Base-by-base conservation (phyloP, 225 moss, liverwort and hornwort genomes). In the Marchantia polymorpha region DNA sequence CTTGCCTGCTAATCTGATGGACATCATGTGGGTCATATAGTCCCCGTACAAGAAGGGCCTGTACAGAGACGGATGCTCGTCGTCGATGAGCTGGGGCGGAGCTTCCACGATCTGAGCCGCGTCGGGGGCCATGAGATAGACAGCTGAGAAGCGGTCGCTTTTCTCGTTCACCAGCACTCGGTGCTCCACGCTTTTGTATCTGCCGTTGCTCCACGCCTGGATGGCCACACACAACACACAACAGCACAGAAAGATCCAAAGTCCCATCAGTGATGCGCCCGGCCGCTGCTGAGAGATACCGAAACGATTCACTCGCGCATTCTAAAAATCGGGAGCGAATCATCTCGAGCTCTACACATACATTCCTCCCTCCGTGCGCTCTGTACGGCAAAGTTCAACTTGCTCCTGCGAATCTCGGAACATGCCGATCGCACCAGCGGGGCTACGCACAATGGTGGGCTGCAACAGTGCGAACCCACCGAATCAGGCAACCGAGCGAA, bases 121-220 rank as follows among this genome's bases (percentile, higher is more conserved):
- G 4, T 63, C 9, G 8, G 60, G 29, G 17, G 16, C 59, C 2
- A 82, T 67, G 17, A 76, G 22, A 71, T 80, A 83, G 52, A 85
- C 82, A 26, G 71, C 25, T 6, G 82, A 82, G 27, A 67, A 79
- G 19, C 85, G 82, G 58, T 71, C 78, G 20, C 48, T 25, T 46
- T 75, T 49, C 17, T 47, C 54, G 25, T 81, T 84, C 50, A 78
- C 81, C 46, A 81, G 39, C 22, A 74, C 84, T 53, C 80, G n/a
- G 30, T 84, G 84, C 58, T 84, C 78, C 27, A 81, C 77, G 50
- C 84, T 84, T 25, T 70, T 52, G 70, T 70, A 81, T 66, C 73
- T 68, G 22, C 78, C 81, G 60, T 84, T 84, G n/a, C 80, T 84
- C 55, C 69, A 69, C 12, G 77, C 81, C 81, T 84, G 83, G 75